These are phyloP conservation scores for Leccinum obscurum DNA, from an alignment of 768 basidiomycete species.

Conservation along the genomic window DNA sequence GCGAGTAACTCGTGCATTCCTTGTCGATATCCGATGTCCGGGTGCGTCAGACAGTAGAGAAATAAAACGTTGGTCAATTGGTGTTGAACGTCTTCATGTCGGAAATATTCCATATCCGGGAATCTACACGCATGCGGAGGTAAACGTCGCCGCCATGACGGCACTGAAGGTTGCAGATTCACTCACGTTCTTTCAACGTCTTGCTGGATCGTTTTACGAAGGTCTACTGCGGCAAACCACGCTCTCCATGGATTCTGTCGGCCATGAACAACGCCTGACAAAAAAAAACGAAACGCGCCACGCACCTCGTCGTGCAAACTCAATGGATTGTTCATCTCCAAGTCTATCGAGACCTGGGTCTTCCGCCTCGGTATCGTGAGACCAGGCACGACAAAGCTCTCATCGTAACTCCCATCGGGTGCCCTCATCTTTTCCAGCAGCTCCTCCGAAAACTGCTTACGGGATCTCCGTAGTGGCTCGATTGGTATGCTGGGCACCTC, in stretches of 20 bases:
- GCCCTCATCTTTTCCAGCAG: conserved; percentile 73
- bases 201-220: conserved; percentile 86
- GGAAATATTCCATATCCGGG: conserved; percentile 94
- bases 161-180: background rate
- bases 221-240: conserved; percentile 89
- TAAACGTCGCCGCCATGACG: conserved; percentile 3
- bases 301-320: conserved; percentile 75
- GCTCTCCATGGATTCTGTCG: conserved; percentile 89
- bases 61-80: conserved; percentile 88
- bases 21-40: conserved; percentile 90
- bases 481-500: conserved; percentile 37
- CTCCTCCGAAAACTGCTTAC: conserved; percentile 56
- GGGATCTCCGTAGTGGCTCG: conserved; percentile 45
- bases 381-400: conserved; percentile 60
- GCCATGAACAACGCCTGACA: background rate
- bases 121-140: conserved; percentile 55
- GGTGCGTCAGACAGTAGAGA: conserved; percentile 75
- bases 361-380: conserved; percentile 36
- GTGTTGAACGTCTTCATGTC: conserved; percentile 67
- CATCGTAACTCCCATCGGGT: conserved; percentile 83
- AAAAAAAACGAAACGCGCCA: background rate
- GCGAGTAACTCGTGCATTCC: conserved; percentile 99
- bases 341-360: conserved; percentile 38
- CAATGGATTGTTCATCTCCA: conserved; percentile 78
- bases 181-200: conserved; percentile 95